Base-by-base conservation (phyloP, 2,329 filamentous ascomycete genomes). In the Anisogramma anomala region DNA sequence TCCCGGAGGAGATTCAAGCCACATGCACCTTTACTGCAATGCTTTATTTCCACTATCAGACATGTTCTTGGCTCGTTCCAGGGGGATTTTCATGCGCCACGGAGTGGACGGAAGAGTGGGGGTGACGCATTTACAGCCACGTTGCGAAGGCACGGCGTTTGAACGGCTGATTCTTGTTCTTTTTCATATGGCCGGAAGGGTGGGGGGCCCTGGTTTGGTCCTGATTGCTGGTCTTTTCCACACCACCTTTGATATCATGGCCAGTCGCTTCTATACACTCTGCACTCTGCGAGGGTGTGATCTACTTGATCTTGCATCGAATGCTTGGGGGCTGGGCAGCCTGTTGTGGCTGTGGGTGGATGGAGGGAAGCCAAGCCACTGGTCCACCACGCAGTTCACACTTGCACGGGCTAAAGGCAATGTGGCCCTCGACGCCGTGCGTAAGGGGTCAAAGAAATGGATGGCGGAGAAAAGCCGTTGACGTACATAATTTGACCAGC, bases 41-140 rank as follows among this genome's bases (percentile, higher is more conserved):
- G n/a, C 27, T 6, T 14, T 30, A 11, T 14, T 14, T 11, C 15
- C 27, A n/a, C 23, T 17, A 18, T 30, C 4, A 15, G 15, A 31
- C 11, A 33, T n/a, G n/a, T n/a, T n/a, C n/a, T n/a, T n/a, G n/a
- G n/a, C n/a, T n/a, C n/a, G n/a, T n/a, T n/a, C n/a, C n/a, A 4
- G 15, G 9, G 3, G 3, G 10, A 2, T 20, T 33, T 17, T 14
- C 17, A 33, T 31, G 14, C 15, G 25, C 19, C 18, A 33, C 31
- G 17, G 22, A 15, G 37, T 25, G 15, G 38, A 34, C 25, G 14
- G 8, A 22, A 41, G 38, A 35, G 23, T 28, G 32, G 25, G 23
- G 20, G 23, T 20, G 22, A 41, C 17, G 32, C 31, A 34, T 41
- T 35, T 22, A 30, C 38, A 34, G 32, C 20, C 31, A 35, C 23